Base-by-base conservation (phyloP, 352 stramenopile species). In the Phytophthora pistaciae region DNA sequence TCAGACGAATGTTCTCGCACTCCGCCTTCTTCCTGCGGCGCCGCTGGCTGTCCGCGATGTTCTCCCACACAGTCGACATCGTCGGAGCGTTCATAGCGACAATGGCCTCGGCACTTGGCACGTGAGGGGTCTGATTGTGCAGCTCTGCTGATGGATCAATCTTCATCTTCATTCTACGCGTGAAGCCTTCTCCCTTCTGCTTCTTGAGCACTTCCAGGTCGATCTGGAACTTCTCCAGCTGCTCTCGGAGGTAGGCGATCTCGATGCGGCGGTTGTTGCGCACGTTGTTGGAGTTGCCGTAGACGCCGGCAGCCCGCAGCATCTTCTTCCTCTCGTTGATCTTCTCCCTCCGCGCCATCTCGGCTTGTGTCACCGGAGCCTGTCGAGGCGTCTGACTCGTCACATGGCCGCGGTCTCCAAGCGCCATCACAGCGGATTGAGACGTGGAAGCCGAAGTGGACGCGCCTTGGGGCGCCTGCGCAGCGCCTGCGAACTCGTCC, bases 1-100 rank as follows among this genome's bases (percentile, higher is more conserved):
- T 79, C 6, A 88, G 68, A 7, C 74, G 71, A 18, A 79, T 68
- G 33, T 88, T 83, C 59, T 85, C 74, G 11, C 68, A 69, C 61
- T 84, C 75, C 1, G 72, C 60, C 31, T 75, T 66, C 58, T 79
- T 60, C 4, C 75, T 66, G 36, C 78, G 72, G 0, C 66, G 62
- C 16, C 72, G 63, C 49, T 88, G 80, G 8, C 68, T 68, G 21
- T 64, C 59, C 21, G 66, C 69, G 25, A 79, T 79, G 20, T 66
- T 65, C 55, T 70, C 56, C 67, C 67, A 74, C 36, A 74, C 62
- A 6, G 54, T 70, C 54, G 55, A 58, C 46, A 74, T 62, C 7
- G 65, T 68, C 40, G 65, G 27, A 3, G 18, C 14, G 25, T 66
- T 66, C 48, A 61, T 46, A 10, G 54, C 63, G 18, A 59, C 64